Base-by-base conservation (phyloP, 2,329 filamentous ascomycete species). In the Fusarium bactridioides region DNA sequence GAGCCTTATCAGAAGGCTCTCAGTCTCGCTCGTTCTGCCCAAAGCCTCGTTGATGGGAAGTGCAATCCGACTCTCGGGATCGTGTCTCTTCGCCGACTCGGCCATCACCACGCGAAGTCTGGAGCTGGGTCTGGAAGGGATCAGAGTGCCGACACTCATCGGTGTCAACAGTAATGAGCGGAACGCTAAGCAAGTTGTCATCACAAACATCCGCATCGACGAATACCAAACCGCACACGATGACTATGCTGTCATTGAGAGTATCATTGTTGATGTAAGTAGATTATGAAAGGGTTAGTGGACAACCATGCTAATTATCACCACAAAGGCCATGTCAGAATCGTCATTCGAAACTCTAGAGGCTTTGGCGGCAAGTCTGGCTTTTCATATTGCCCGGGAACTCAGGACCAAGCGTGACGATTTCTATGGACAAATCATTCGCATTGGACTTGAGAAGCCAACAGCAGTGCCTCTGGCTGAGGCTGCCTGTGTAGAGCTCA, bases 141-240 rank as follows among this genome's bases (percentile, higher is more conserved):
- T 94, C 56, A 86, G 85, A 41, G 85, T 94, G 15, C 91, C 92
- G 31, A 90, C 89, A 37, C 79, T 95, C 55, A 88, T 95, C 51
- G 93, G 93, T 2, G 88, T 95, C 33, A 94, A 95, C 76, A 80
- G 83, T 27, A 92, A 94, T 75, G 93, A 95, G 84, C 84, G 93
- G 69, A 72, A 82, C 40, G 86, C 85, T 7, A 92, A 89, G 80
- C 92, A 94, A 81, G 86, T 91, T 57, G 86, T 94, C 3, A 81
- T 92, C 21, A 86, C 88, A 15, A 91, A 88, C 62, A 79, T 93
- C 16, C 87, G 89, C 79, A 82, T 94, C 55, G 90, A 93, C 61
- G 81, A 82, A 56, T 84, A 86, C 50, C 78, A 82, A 43, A 79
- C 78, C 15, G 71, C 74, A 16, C 79, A 80, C 25, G 89, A 94